Evolutionary conservation across 2,329 filamentous ascomycete genomes (phyloP).

Genomic region (Cladorrhinum sp.): DNA sequence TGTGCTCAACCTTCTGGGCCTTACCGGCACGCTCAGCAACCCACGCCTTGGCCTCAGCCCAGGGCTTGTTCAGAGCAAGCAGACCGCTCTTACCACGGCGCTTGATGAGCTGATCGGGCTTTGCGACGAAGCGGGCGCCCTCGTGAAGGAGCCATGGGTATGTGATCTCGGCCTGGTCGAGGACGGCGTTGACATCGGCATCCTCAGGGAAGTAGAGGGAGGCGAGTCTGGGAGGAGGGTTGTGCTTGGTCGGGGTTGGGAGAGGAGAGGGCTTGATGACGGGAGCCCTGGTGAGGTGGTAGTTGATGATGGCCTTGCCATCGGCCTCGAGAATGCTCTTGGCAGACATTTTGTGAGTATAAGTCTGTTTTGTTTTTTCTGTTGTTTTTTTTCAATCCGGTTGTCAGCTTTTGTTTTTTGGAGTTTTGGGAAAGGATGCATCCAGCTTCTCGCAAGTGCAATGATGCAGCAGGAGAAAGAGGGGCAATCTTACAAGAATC

Average conservation of each 20-base stretch:
- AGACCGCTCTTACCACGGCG: constrained; percentile 98
- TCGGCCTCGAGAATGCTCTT: constrained; percentile 99
- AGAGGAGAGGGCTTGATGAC: constrained; percentile 98
- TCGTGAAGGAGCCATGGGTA: constrained; percentile 90
- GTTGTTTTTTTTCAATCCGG: constrained; percentile 7
- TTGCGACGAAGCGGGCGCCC: constrained; percentile 91
- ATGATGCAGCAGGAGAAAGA: neutral
- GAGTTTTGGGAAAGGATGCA: neutral
- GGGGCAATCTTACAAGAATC: constrained; percentile 4
- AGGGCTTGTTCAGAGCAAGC: constrained; percentile 93
- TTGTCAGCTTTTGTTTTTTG: constrained; percentile 11
- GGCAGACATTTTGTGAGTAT: constrained; percentile 66
- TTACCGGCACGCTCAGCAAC: constrained; percentile 89
- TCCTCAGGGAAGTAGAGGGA: constrained; percentile 92
- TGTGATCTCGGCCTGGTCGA: constrained; percentile 92
- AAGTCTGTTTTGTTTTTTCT: constrained; percentile 14
- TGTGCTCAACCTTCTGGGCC: constrained; percentile 87
- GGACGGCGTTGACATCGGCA: constrained; percentile 74
- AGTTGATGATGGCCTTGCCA: constrained; percentile 99
- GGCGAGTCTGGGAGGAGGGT: constrained; percentile 84
- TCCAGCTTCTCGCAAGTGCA: neutral
- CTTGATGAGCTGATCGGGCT: constrained; percentile 99
- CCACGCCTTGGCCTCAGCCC: constrained; percentile 92
- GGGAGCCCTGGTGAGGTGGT: constrained; percentile 95
- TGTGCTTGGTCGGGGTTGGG: constrained; percentile 79